Conservation (phyloP, 768 basidiomycete genomes). For the Trametes elegans region DNA sequence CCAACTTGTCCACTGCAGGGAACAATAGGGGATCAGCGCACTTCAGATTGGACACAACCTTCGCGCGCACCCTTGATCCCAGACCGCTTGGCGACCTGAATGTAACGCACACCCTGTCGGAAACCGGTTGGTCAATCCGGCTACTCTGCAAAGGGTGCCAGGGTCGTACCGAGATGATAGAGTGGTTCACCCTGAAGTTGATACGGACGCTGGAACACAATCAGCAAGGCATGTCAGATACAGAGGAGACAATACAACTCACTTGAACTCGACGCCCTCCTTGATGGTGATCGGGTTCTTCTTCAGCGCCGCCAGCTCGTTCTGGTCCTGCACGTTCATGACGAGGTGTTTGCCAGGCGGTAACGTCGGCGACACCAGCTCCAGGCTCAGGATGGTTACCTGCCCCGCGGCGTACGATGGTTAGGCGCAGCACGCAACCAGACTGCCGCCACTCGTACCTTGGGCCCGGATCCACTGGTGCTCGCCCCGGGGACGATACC, state of each 20-base stretch:
- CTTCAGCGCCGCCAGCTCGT: conserved; percentile 54
- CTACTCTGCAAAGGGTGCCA: neutral
- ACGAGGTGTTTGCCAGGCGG: conserved; percentile 54
- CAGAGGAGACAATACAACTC: conserved; percentile 25
- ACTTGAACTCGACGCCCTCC: conserved; percentile 91
- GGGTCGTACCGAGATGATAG: conserved; percentile 72
- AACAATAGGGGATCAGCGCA: neutral
- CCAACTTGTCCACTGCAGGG: conserved; percentile 94
- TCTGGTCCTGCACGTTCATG: conserved; percentile 61
- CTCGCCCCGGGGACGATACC: conserved; percentile 66
- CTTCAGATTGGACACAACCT: conserved; percentile 2
- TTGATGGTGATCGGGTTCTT: conserved; percentile 79
- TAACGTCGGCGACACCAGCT: conserved; percentile 75
- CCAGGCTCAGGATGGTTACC: conserved; percentile 74
- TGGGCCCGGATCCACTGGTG: conserved; percentile 51
- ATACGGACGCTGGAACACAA: conserved; percentile 61
- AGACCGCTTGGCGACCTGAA: conserved; percentile 84
- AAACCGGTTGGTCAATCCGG: conserved; percentile 16
- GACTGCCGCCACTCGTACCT: conserved; percentile 43
- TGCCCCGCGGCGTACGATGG: conserved; percentile 30
- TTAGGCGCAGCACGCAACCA: neutral
- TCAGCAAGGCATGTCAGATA: neutral
- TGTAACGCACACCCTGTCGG: conserved; percentile 71
- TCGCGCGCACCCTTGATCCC: conserved; percentile 61
- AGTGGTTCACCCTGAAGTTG: conserved; percentile 84